These are phyloP conservation scores for Tuber indicum DNA, from an alignment of 495 filamentous ascomycete genomes.

Conservation along the genomic window DNA sequence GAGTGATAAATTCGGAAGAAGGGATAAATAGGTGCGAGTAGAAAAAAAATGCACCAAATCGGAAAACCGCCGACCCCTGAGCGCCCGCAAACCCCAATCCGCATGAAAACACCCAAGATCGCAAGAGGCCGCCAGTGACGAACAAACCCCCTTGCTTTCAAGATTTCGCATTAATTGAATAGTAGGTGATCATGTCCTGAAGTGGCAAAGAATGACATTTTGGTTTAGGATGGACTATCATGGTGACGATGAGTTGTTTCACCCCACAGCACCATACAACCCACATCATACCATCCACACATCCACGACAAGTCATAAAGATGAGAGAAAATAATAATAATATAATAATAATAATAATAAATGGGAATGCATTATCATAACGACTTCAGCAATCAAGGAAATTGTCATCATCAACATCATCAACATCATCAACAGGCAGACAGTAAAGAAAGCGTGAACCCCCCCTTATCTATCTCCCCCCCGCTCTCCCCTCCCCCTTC, in stretches of 20 bases:
- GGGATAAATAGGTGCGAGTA: no score
- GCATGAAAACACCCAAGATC: neutral
- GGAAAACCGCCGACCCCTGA: neutral
- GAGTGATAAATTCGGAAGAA: no score
- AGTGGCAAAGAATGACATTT: neutral
- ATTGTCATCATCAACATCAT: neutral
- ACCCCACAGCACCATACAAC: neutral
- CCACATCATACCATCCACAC: neutral
- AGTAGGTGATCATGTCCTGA: neutral
- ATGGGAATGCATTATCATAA: slow-evolving; percentile 1
- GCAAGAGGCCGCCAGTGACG: no score
- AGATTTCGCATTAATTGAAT: neutral
- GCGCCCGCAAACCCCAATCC: neutral
- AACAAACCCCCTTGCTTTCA: neutral
- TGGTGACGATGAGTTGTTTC: neutral
- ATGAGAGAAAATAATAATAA: neutral
- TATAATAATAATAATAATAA: neutral
- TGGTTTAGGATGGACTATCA: neutral
- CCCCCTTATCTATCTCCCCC: neutral
- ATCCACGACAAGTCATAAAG: neutral
- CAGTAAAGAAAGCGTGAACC: neutral
- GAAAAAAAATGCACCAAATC: neutral
- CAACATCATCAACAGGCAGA: neutral
- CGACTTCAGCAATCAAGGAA: neutral
- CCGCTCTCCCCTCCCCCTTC: neutral